A percentile compares a stretch with the other conserved stretches of the same genome.
Conservation (phyloP, 2,329 filamentous ascomycete genomes). For the Fusarium continuum region DNA sequence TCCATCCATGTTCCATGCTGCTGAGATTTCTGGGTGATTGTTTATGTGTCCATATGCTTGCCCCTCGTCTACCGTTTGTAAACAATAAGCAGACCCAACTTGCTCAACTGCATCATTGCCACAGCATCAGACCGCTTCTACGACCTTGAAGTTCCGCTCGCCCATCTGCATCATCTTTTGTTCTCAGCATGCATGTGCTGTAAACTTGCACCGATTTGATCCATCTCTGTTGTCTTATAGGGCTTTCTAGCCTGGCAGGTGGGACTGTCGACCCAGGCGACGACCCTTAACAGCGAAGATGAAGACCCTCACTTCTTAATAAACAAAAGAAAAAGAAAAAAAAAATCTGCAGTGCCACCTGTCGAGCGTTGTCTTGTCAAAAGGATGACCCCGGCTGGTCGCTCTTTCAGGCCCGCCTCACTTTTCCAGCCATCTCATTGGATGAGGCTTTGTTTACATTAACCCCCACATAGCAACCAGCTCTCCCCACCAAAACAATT, state of each 20-base stretch:
- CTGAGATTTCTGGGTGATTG: slow-evolving; percentile 1
- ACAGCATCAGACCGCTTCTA: not conserved
- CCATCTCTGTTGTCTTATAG: slow-evolving; percentile 3
- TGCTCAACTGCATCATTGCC: not conserved
- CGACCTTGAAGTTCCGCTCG: not conserved
- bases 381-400: slow-evolving; percentile 28
- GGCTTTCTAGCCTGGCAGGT: slow-evolving; percentile 24
- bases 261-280: slow-evolving; percentile 33
- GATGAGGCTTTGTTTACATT: slow-evolving; percentile 51
- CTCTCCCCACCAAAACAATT: slow-evolving; percentile 41
- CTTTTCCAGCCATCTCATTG: slow-evolving; percentile 41
- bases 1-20: slow-evolving; percentile 7
- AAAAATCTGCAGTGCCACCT: slow-evolving; percentile 39
- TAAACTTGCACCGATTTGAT: slow-evolving; percentile 21
- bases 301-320: not conserved
- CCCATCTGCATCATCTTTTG: not conserved
- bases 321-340: slow-evolving; percentile 14
- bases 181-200: not conserved
- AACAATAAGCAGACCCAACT: not conserved
- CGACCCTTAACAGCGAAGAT: slow-evolving; percentile 16
- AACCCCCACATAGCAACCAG: slow-evolving; percentile 50
- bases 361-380: slow-evolving; percentile 38
- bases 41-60: not conserved
- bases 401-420: slow-evolving; percentile 23
- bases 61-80: not conserved